Conservation (phyloP, 345 rosid genomes). For the Citrus reticulata region DNA sequence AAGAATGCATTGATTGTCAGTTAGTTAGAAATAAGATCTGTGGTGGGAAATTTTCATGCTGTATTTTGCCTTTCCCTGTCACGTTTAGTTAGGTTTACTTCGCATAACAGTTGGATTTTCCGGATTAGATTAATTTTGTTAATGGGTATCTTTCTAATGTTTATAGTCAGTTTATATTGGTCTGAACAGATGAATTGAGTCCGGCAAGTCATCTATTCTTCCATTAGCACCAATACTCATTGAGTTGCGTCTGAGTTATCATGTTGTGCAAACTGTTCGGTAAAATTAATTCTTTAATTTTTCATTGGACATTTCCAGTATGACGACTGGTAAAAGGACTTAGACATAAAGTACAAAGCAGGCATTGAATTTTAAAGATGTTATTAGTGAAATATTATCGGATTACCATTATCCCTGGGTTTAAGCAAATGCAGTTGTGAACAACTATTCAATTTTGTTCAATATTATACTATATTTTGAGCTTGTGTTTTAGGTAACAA, state of each 20-base stretch:
- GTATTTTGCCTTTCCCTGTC: not conserved
- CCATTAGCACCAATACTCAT: not conserved
- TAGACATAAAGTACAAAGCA: not conserved
- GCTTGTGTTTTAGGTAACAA: not conserved
- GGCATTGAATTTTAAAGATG: not conserved
- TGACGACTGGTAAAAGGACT: not conserved
- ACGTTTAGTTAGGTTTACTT: not conserved
- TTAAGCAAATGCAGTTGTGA: not conserved
- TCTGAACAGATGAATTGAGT: not conserved
- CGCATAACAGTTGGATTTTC: not conserved
- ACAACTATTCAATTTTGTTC: not conserved
- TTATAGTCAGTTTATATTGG: not conserved
- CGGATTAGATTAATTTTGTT: not conserved
- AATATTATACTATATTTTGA: not conserved
- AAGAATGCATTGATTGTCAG: not conserved
- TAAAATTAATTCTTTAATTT: not conserved
- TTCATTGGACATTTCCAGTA: not conserved
- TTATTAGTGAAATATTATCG: not conserved
- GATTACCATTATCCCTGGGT: not conserved
- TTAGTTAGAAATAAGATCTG: not conserved
- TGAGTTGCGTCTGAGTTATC: not conserved
- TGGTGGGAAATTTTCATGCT: not conserved
- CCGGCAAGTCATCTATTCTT: not conserved
- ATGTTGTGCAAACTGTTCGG: not conserved
- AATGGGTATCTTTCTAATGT: not conserved